These are phyloP conservation scores for Termitomyces sp. DNA, from an alignment of 768 basidiomycete genomes.

Conservation along the genomic window DNA sequence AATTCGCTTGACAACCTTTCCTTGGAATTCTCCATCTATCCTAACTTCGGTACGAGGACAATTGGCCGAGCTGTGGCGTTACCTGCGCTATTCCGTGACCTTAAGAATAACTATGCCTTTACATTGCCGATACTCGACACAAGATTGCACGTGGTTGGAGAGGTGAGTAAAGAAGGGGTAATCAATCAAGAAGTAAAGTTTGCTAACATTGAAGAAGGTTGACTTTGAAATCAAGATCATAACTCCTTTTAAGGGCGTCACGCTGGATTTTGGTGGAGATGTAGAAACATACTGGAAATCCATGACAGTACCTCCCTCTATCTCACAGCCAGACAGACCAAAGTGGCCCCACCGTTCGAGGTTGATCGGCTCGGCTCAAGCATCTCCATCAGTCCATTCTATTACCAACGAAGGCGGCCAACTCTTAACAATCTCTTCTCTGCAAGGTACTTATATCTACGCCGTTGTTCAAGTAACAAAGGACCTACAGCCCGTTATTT, in stretches of 20 bases:
- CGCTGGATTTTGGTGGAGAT: constrained; percentile 89
- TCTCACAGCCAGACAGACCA: constrained; percentile 31
- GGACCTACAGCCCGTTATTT: constrained; percentile 88
- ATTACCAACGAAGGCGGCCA: constrained; percentile 38
- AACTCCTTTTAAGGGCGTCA: constrained; percentile 86
- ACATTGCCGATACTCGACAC: constrained; percentile 85
- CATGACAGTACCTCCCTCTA: constrained; percentile 43
- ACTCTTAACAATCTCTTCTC: constrained; percentile 80
- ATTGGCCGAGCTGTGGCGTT: constrained; percentile 90
- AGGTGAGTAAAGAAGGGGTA: constrained; percentile 44
- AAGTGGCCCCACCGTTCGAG: constrained; percentile 36
- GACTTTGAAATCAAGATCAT: constrained; percentile 85
- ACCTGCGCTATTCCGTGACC: constrained; percentile 61
- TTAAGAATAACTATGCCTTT: constrained; percentile 49
- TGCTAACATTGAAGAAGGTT: constrained; percentile 43
- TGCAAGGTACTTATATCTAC: constrained; percentile 85
- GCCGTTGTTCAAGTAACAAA: constrained; percentile 87
- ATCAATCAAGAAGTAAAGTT: background rate
- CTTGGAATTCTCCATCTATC: constrained; percentile 92
- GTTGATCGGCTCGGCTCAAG: constrained; percentile 51
- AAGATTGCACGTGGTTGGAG: constrained; percentile 89
- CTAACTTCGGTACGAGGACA: constrained; percentile 95
- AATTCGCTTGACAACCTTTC: constrained; percentile 65
- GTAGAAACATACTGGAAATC: constrained; percentile 99
- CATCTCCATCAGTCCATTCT: constrained; percentile 67